phyloP scores from a whole-genome alignment of 164 flowering plant genomes.

The Cinnamomum micranthum region DNA sequence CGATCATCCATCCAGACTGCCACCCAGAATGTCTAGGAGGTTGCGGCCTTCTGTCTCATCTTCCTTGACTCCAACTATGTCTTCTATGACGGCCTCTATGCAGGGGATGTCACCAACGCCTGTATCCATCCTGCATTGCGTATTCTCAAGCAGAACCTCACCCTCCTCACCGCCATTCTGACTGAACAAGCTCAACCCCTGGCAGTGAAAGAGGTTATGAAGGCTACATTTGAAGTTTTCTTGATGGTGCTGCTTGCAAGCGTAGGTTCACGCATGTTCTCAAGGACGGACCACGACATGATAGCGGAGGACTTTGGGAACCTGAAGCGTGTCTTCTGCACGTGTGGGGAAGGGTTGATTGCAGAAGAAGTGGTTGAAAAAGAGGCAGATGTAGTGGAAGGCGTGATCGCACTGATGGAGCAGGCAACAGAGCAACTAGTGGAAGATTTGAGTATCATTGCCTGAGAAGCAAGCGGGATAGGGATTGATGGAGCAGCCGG shows the following conservation, averaged over 20 bases:
- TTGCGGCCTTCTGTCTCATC: slow-evolving; percentile 84
- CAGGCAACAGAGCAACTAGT: slow-evolving; percentile 73
- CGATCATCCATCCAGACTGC: slow-evolving; percentile 49
- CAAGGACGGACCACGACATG: slow-evolving; percentile 56
- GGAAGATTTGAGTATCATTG: slow-evolving; percentile 74
- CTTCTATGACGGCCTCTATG: slow-evolving; percentile 65
- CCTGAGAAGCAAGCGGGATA: slow-evolving; percentile 63
- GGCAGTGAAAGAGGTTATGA: slow-evolving; percentile 79
- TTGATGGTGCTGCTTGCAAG: slow-evolving; percentile 91
- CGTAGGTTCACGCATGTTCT: slow-evolving; percentile 50
- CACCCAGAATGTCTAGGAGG: slow-evolving; percentile 63
- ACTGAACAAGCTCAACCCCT: slow-evolving; percentile 61
- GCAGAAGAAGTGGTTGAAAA: slow-evolving; percentile 60
- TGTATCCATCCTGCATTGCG: slow-evolving; percentile 69
- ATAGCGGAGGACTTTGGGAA: slow-evolving; percentile 70
- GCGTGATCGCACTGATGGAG: slow-evolving; percentile 66
- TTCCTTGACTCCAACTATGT: slow-evolving; percentile 73
- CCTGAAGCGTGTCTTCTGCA: slow-evolving; percentile 56
- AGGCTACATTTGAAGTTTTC: slow-evolving; percentile 77
- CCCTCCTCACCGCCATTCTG: slow-evolving; percentile 57
- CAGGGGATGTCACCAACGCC: slow-evolving; percentile 53
- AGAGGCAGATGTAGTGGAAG: slow-evolving; percentile 76
- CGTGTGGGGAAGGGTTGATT: slow-evolving; percentile 67
- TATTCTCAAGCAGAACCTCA: slow-evolving; percentile 74
- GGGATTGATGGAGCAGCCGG: slow-evolving; percentile 22